Base-by-base conservation (phyloP, 2,329 filamentous ascomycete genomes). In the Davidsoniella neocaledoniae region DNA sequence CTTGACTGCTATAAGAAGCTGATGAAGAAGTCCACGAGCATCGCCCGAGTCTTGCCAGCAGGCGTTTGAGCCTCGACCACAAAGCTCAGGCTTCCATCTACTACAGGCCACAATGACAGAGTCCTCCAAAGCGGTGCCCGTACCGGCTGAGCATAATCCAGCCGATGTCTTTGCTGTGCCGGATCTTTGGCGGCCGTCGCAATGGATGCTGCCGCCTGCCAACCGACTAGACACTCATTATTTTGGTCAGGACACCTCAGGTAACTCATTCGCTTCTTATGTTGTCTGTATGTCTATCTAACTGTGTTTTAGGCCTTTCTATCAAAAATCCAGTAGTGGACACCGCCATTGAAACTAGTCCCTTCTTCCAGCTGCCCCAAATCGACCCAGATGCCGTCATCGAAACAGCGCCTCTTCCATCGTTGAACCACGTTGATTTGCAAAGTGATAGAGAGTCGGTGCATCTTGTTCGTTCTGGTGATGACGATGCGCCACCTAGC, bases 111-210 rank as follows among this genome's bases (percentile, higher is more conserved):
- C 12, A 9, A 33, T 33, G 29, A 47, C 19, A n/a, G 45, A 37
- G 12, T 29, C 45, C 1, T 39, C 33, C 5, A 39, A 39, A n/a
- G 36, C 49, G 14, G 42, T 43, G 23, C n/a, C 48, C 12, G 42
- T 10, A 16, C 43, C n/a, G 19, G 25, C 21, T 8, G 25, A 45
- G 9, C 33, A 21, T 8, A 65, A 70, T 39, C 59, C 63, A 49
- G 67, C 72, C 44, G 64, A 80, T 58, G 70, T 79, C 29, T 85
- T 85, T 58, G 71, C 73, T 38, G 76, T 79, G 43, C 76, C 76
- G 38, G 69, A 79, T 58, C 71, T 83, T 54, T 77, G 73, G 71
- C 67, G 66, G 50, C 64, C 69, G 23, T 76, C 79, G 2, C 68
- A 64, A 56, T 71, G 72, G 61, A 62, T 74, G 37, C 62, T 68